Evolutionary conservation across 1,139 yeast species (phyloP), one percentile per base, ranked within the genome.

Genomic region (Suhomyces anneliseae): DNA sequence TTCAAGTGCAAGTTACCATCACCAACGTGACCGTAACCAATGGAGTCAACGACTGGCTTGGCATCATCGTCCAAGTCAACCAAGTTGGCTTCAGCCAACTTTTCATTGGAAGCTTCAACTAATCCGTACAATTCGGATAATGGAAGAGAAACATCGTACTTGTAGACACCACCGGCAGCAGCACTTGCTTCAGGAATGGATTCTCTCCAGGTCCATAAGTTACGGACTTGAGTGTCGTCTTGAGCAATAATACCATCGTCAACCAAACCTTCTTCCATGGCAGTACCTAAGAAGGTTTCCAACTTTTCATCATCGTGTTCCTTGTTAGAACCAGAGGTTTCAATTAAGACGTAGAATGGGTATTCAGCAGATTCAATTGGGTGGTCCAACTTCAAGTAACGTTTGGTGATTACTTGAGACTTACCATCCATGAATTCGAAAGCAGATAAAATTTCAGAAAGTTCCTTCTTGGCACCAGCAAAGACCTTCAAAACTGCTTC

Each of bases 1-100:
- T 93, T 92, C 63, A 93, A 79, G 65, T 92, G 99, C 59, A 92
- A 76, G 69, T 92, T 92, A 45, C 98, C 97, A 63, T 92, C 99
- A 49, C 99, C 99, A 60, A 92, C 78, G 61, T 92, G 99, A 26
- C 99, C 99, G 60, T 92, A 93, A 1, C 98, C 99, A 53, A 90
- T 83, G 5, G 95, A 95, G 50, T 83, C 85, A 42, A 89, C 83
- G 6, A 87, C 97, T 5, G 97, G 97, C 54, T 75, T 75, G 58
- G 77, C 72, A 3, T 71, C 77, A 51, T 86, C 93, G 32, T 82
- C 80, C 39, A 81, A 74, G 47, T 87, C 90, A 24, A 86, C 72
- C 41, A 92, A 70, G 1, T 81, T 84, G 26, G 79, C 78, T 27
- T 74, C 79, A 3, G 55, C 65, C 51, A 93, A 74, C 57, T 79